Base-by-base conservation (phyloP, 2,329 filamentous ascomycete genomes). In the Sordariomycetes sp. region DNA sequence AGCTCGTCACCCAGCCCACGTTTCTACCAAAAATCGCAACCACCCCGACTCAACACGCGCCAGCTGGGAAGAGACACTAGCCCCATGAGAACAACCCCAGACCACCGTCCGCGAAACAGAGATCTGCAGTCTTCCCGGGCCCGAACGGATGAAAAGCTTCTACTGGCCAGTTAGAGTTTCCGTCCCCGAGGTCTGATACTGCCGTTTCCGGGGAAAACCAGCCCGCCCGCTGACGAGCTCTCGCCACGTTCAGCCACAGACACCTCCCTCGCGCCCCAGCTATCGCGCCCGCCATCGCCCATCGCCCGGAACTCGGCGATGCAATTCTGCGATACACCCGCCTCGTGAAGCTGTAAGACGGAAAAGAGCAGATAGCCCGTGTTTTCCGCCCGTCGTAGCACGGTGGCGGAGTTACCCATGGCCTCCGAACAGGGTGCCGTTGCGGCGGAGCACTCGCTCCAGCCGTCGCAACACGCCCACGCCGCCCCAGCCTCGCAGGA, bases 401-500 rank as follows among this genome's bases (percentile, higher is more conserved):
- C 62, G 59, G 58, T 59, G 60, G 59, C 60, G 58, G 55, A 62
- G 61, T 64, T 59, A 32, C 60, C 64, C 72, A 82, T 82, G 78
- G 76, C 77, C 68, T 76, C 78, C 62, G 76, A 78, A 66, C 73
- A 75, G 65, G 75, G 72, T 66, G 70, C 73, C 64, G 72, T 79
- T 68, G 74, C 76, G 69, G 76, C 76, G 63, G 76, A 79, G 69
- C 69, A 73, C 67, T 71, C 76, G 66, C 71, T 56, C 39, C 72
- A 61, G 65, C 69, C 62, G 63, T 68, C 59, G 67, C 71, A 52
- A 62, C 67, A 55, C 65, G 68, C 58, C 63, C 69, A 61, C 64
- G 69, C 59, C 64, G 57, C 48, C 17, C n/a, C 28, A 25, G 22
- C 15, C 22, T 35, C 45, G 28, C 54, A 39, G 42, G 48, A 25